Conservation (phyloP, 176 grass and related monocot species). For the Carex pumila region DNA sequence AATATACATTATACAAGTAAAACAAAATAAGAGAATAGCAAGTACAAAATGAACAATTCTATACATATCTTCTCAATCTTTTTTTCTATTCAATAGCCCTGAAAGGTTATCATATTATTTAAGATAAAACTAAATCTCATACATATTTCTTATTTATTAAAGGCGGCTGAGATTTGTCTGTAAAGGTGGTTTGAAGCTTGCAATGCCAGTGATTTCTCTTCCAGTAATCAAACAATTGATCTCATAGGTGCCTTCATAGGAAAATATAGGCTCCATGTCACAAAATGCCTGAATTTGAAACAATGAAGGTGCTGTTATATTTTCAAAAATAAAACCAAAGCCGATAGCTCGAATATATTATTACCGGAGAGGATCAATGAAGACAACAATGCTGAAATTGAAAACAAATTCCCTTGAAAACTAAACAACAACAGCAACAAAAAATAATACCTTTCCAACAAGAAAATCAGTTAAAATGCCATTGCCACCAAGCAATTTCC, state of each 20-base stretch:
- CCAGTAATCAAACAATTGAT: slow-evolving; percentile 41
- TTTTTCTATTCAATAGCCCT: not conserved
- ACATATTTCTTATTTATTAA: not conserved
- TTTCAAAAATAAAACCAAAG: not conserved
- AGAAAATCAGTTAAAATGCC: slow-evolving; percentile 77
- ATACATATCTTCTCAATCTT: not conserved
- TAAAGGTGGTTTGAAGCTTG: slow-evolving; percentile 44
- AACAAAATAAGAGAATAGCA: no score
- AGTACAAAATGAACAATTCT: not conserved
- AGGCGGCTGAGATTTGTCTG: not conserved
- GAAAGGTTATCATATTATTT: not conserved
- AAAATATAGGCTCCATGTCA: slow-evolving; percentile 51
- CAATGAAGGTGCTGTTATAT: not conserved
- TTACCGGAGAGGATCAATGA: not conserved
- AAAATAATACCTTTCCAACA: slow-evolving; percentile 54
- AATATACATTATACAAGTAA: no score
- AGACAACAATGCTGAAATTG: not conserved
- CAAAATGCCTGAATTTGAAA: slow-evolving; percentile 47
- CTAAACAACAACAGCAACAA: not conserved
- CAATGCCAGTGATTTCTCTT: slow-evolving; percentile 49
- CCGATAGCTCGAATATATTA: not conserved
- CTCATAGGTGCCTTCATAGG: slow-evolving; percentile 58
- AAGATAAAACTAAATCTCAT: not conserved
- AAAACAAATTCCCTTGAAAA: not conserved
- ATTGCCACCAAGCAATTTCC: slow-evolving; percentile 68